Evolutionary conservation across 257 asterid species (phyloP).

Genomic region (Agastache rugosa): DNA sequence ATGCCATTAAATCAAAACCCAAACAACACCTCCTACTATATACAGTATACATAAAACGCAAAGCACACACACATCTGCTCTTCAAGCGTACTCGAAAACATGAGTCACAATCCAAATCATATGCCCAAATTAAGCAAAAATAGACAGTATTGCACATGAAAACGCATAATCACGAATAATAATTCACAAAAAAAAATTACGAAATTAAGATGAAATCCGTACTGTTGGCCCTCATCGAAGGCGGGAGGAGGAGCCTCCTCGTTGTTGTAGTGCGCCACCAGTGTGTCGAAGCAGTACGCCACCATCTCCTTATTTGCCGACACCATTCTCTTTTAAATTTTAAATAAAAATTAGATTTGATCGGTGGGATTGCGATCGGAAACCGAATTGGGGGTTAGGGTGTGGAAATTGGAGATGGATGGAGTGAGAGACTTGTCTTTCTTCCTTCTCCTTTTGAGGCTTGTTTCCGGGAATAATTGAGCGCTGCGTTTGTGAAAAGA

Average conservation of each 20-base stretch:
- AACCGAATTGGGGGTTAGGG: conserved; percentile 26
- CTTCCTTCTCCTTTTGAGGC: background rate
- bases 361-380: conserved; percentile 28
- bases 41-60: background rate
- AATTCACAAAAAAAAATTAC: background rate
- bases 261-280: conserved; percentile 87
- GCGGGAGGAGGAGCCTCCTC: conserved; percentile 88
- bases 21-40: background rate
- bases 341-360: conserved; percentile 24
- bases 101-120: background rate
- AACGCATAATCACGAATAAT: background rate
- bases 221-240: conserved; percentile 95
- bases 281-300: conserved; percentile 90
- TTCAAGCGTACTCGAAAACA: background rate
- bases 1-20: conserved; percentile 16
- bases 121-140: background rate
- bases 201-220: conserved; percentile 28
- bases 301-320: conserved; percentile 96
- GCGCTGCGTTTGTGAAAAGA: background rate
- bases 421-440: conserved; percentile 39
- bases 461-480: conserved; percentile 31
- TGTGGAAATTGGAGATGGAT: conserved; percentile 35
- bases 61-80: background rate
- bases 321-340: conserved; percentile 57
- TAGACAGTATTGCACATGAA: background rate